Evolutionary conservation across 208 protist species (phyloP), one percentile per base, ranked within the genome.

Genomic region (Trypanosoma scelopori): DNA sequence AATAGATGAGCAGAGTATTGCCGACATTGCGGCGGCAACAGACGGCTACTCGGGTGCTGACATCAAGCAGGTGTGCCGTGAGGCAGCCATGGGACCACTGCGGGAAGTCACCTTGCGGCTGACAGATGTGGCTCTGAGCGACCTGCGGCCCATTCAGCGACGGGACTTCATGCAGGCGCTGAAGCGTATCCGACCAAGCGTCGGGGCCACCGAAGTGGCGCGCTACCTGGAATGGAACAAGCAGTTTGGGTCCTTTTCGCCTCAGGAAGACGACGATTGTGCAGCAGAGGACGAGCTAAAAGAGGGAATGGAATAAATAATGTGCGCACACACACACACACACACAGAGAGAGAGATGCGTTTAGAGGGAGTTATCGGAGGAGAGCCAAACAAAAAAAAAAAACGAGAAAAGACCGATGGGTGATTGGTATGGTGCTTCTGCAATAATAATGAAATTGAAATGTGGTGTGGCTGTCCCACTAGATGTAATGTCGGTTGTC

Each of bases 211-310:
- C 3, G 89, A 97, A 71, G 78, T 97, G 20, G 39, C 45, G 42
- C 81, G 87, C 28, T 93, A 95, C 58, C 77, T 79, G 32, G 77
- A 91, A 28, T 97, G 89, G 87, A 97, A 97, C 56, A 60, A 53
- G 18, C 72, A 84, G 51, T 97, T 87, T 62, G 91, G 91, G 27
- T 90, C 85, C 45, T 94, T 94, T 57, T 58, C 69, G 1, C 37
- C 46, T 3, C 27, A 69, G 7, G 42, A 9, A 15, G 64, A 39
- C 13, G 64, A 84, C 15, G 57, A 70, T 23, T 55, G 50, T 30
- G 66, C 32, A 37, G 32, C 48, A 37, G 77, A 62, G 32, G 79
- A 73, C 11, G 65, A 79, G 6, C 52, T 74, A 69, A 30, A 45
- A 49, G 18, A 15, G 37, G 39, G 13, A 48, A 49, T 22, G 22